Conservation (phyloP, 257 asterid species). For the Solanum phureja region DNA sequence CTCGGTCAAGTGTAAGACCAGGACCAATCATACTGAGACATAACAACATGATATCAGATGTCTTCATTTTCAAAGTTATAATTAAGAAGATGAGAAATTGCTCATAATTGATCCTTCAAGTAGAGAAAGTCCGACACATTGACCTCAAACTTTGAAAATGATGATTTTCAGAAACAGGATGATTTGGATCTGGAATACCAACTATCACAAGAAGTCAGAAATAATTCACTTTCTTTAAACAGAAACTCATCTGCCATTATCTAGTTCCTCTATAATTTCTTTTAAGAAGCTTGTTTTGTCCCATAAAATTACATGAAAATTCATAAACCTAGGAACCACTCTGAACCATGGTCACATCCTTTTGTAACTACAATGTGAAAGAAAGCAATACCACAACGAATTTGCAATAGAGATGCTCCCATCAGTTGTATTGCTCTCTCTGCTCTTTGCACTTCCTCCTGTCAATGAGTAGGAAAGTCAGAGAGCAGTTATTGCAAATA, state of each 20-base stretch:
- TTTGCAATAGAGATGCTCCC: slow-evolving; percentile 75
- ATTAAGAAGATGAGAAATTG: background rate
- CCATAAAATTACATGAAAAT: background rate
- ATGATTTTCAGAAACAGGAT: background rate
- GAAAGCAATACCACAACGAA: slow-evolving; percentile 49
- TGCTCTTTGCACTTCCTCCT: slow-evolving; percentile 85
- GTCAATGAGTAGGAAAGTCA: background rate
- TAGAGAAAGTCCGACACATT: background rate
- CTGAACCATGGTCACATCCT: background rate
- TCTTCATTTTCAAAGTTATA: background rate
- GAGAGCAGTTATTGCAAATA: background rate
- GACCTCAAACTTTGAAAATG: background rate
- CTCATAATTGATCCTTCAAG: background rate
- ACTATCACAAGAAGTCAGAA: background rate
- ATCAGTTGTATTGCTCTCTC: slow-evolving; percentile 69
- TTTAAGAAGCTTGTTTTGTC: background rate
- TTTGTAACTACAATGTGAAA: background rate
- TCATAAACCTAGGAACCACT: background rate
- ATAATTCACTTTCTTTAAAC: background rate
- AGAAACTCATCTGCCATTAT: background rate
- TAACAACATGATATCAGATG: background rate
- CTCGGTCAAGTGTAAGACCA: background rate
- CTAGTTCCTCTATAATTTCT: background rate
- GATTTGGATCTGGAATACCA: background rate
- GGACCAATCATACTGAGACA: background rate